Evolutionary conservation across 305 asterid species (phyloP), one percentile per base, ranked within the genome.

Genomic region (Fraxinus ornus): DNA sequence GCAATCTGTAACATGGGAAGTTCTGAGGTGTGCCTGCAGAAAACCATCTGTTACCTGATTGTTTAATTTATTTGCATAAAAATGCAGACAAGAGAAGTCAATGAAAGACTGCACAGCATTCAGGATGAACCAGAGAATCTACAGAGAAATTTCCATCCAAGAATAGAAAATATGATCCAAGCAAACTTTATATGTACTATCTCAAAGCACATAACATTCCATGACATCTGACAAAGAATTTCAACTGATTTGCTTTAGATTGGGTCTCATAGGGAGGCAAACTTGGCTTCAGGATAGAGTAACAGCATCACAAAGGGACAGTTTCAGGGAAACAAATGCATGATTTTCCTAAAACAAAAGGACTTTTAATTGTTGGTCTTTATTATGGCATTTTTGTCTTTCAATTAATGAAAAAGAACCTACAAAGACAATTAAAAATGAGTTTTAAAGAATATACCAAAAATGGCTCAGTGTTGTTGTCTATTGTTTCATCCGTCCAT

Each of bases 1-100:
- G 99, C 99, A 89, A 95, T 89, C 90, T 95, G 99, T 79, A 95
- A 24, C 85, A 94, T 90, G 21, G 99, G 99, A 78, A 87, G 90
- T 85, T 93, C 99, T 84, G 89, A 81, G 87, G 98, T 88, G 87
- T 93, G 95, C 78, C 99, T 95, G 92, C 88, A 85, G 83, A 86
- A 79, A 82, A 41, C 35, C 28, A 57, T 73, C 66, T 55, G 49
- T 30, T 47, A 75, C 33, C 80, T 4, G 5, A 77, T 79, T 77
- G 68, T 44, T 72, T 13, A 6, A 41, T 52, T 70, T 41, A 21
- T 39, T 77, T 68, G 73, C 70, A 71, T 55, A 75, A 64, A 72
- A 44, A 37, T 39, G 5, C 19, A 73, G 78, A 68, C n/a, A 32
- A 26, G 64, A 35, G 30, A 28, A 8, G 33, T 24, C 47, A 2